phyloP scores from a whole-genome alignment of 2,329 filamentous ascomycete species.

The Calycina marina region DNA sequence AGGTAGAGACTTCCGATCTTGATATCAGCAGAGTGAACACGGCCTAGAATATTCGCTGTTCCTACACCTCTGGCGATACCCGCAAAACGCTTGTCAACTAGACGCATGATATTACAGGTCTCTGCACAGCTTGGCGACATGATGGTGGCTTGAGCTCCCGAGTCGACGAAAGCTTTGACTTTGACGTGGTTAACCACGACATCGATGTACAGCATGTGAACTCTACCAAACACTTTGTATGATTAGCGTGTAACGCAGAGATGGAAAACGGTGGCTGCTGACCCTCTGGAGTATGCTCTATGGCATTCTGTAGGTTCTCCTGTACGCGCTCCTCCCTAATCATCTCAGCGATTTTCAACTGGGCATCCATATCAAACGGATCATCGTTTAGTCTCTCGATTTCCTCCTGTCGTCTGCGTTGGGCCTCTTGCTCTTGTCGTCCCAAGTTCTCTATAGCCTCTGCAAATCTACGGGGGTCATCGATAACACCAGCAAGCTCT shows the following conservation, averaged over 20 bases:
- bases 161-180: slow-evolving; percentile 94
- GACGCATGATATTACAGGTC: slow-evolving; percentile 85
- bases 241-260: slow-evolving; percentile 5
- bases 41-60: slow-evolving; percentile 84
- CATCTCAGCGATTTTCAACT: slow-evolving; percentile 88
- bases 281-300: slow-evolving; percentile 97
- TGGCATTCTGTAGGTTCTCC: slow-evolving; percentile 90
- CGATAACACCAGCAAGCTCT: slow-evolving; percentile 59
- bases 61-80: slow-evolving; percentile 89
- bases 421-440: slow-evolving; percentile 55
- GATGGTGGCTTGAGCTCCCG: slow-evolving; percentile 92
- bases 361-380: slow-evolving; percentile 84
- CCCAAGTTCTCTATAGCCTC: slow-evolving; percentile 55
- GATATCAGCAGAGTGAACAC: slow-evolving; percentile 90
- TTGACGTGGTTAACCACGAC: slow-evolving; percentile 87
- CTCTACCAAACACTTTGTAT: slow-evolving; percentile 68
- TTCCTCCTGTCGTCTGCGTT: slow-evolving; percentile 65
- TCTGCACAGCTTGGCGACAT: slow-evolving; percentile 94
- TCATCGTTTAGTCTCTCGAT: slow-evolving; percentile 82
- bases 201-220: slow-evolving; percentile 92
- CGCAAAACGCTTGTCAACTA: slow-evolving; percentile 83
- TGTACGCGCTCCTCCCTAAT: slow-evolving; percentile 89
- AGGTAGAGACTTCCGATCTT: slow-evolving; percentile 79
- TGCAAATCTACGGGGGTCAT: slow-evolving; percentile 64
- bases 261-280: slow-evolving; percentile 23